phyloP scores from a whole-genome alignment of 345 rosid genomes.

The Lagerstroemia speciosa region DNA sequence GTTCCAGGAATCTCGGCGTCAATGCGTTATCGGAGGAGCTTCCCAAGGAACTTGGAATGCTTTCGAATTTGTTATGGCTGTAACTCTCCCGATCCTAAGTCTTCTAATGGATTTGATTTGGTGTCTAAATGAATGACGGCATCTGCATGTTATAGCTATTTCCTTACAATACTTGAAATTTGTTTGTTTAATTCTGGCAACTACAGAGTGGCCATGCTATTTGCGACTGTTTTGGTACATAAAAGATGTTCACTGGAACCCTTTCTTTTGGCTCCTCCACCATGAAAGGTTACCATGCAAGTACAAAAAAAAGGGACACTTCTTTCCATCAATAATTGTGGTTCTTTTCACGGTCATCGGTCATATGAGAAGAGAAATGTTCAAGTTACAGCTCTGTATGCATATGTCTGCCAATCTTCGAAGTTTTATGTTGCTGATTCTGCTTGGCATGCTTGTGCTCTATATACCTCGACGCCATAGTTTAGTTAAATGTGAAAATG shows the following conservation, averaged over 20 bases:
- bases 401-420: neutral
- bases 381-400: neutral
- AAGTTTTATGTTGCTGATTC: neutral
- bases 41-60: conserved; percentile 31
- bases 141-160: no score
- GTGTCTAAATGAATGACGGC: neutral
- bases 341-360: no score
- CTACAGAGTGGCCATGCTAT: neutral
- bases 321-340: no score
- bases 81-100: conserved; percentile 14
- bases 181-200: neutral
- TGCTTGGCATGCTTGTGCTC: neutral
- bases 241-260: neutral
- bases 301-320: no score
- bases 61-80: conserved; percentile 19
- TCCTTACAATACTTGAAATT: no score
- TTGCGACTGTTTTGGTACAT: neutral
- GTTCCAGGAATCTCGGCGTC: conserved; percentile 33
- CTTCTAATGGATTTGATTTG: neutral
- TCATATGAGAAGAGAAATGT: no score
- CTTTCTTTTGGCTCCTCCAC: neutral
- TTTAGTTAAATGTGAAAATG: no score
- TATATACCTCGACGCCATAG: neutral
- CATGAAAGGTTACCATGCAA: neutral
- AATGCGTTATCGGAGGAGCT: conserved; percentile 31